phyloP scores from a whole-genome alignment of 2,329 filamentous ascomycete species.

The Fusarium floridanum region DNA sequence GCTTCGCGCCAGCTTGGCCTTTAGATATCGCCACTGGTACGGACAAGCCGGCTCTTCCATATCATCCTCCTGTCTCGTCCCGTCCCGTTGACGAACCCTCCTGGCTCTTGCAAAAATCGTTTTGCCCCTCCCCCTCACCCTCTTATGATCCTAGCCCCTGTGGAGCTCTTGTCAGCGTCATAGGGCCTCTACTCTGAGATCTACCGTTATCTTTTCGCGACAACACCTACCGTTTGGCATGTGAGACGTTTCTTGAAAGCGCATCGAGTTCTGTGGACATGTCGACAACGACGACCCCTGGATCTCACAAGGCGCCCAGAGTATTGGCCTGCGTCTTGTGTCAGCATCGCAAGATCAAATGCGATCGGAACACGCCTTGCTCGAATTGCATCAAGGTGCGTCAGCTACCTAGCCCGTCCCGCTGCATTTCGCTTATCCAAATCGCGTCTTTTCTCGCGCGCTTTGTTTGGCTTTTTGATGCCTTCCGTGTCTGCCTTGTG shows the following conservation, averaged over 20 bases:
- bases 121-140: constrained; percentile 38
- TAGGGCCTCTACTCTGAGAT: constrained; percentile 28
- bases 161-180: constrained; percentile 36
- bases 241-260: constrained; percentile 40
- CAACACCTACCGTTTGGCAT: constrained; percentile 43
- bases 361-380: constrained; percentile 70
- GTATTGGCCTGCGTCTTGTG: constrained; percentile 69
- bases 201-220: not conserved
- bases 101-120: not conserved
- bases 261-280: constrained; percentile 45
- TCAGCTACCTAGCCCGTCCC: constrained; percentile 27
- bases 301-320: constrained; percentile 56
- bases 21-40: constrained; percentile 15
- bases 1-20: constrained; percentile 10
- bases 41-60: not conserved
- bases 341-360: constrained; percentile 74
- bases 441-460: not conserved
- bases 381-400: constrained; percentile 71
- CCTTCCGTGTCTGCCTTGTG: not conserved
- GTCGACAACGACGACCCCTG: constrained; percentile 49
- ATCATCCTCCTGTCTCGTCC: constrained; percentile 3
- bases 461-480: not conserved
- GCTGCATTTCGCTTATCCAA: not conserved
- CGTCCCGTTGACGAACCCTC: not conserved
- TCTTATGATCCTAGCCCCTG: constrained; percentile 26